Conservation (phyloP, 2,329 filamentous ascomycete species). For the Colletotrichum abscissum region DNA sequence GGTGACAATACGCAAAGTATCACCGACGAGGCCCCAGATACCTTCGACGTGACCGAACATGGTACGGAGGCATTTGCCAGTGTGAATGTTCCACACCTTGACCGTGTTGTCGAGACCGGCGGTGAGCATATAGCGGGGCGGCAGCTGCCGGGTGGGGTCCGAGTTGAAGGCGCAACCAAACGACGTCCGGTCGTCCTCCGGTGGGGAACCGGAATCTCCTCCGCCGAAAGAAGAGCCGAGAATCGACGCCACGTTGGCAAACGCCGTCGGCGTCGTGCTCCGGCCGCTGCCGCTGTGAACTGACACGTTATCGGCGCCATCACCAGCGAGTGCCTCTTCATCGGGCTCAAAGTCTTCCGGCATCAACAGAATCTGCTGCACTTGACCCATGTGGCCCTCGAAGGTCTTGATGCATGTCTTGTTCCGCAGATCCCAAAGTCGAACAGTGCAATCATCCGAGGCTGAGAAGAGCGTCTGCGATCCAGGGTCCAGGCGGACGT, state of each 20-base stretch:
- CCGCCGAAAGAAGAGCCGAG: slow-evolving; percentile 37
- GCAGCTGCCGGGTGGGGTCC: slow-evolving; percentile 73
- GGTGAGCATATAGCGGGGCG: slow-evolving; percentile 92
- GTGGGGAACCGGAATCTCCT: slow-evolving; percentile 34
- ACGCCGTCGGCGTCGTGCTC: slow-evolving; percentile 52
- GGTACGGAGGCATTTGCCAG: slow-evolving; percentile 85
- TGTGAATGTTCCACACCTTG: slow-evolving; percentile 80
- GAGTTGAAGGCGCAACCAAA: slow-evolving; percentile 73
- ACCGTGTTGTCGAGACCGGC: slow-evolving; percentile 92
- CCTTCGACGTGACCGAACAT: slow-evolving; percentile 98
- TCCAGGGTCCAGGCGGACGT: slow-evolving; percentile 85
- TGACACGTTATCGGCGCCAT: slow-evolving; percentile 66
- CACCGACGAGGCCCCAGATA: slow-evolving; percentile 91
- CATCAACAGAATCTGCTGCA: slow-evolving; percentile 89
- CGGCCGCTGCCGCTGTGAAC: slow-evolving; percentile 61
- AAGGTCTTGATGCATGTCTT: slow-evolving; percentile 80
- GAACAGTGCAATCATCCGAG: slow-evolving; percentile 91
- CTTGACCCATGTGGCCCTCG: slow-evolving; percentile 92
- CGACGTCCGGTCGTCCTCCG: slow-evolving; percentile 59
- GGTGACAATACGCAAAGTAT: slow-evolving; percentile 87
- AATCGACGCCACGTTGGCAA: slow-evolving; percentile 35
- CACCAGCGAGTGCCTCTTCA: slow-evolving; percentile 63
- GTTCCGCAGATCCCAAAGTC: slow-evolving; percentile 93
- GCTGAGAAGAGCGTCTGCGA: slow-evolving; percentile 92
- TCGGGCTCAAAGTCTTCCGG: slow-evolving; percentile 92